Evolutionary conservation across 345 rosid species (phyloP).

Genomic region (Dimocarpus longan): DNA sequence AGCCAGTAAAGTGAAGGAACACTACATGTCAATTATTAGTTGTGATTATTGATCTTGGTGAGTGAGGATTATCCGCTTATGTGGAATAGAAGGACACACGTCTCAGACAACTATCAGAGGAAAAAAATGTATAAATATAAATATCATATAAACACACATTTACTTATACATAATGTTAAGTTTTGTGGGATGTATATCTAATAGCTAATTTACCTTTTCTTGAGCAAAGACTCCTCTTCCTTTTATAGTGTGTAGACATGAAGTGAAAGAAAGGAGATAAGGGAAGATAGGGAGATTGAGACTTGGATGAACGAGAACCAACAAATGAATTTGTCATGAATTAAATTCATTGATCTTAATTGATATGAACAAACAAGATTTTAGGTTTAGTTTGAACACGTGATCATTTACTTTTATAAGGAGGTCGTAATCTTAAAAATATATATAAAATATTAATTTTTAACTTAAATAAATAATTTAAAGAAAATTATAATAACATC

Average conservation of each 20-base stretch:
- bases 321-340: slow-evolving; percentile 29
- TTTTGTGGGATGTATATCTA: no score
- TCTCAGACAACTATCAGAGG: slow-evolving; percentile 21
- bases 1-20: neutral
- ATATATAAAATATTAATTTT: no score
- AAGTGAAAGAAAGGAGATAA: slow-evolving; percentile 17
- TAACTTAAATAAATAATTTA: no score
- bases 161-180: neutral
- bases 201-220: neutral
- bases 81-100: slow-evolving; percentile 32
- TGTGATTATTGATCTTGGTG: slow-evolving; percentile 12
- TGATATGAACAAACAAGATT: no score
- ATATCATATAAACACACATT: neutral
- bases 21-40: slow-evolving; percentile 15
- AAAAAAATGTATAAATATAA: neutral
- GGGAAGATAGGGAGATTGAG: slow-evolving; percentile 14
- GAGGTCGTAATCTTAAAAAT: no score
- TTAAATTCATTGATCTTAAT: no score
- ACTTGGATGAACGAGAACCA: slow-evolving; percentile 53
- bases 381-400: no score
- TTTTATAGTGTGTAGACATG: neutral
- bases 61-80: slow-evolving; percentile 21
- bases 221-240: slow-evolving; percentile 8
- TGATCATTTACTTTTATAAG: no score
- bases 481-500: no score